Base-by-base conservation (phyloP, 2,329 filamentous ascomycete genomes). In the Alternaria arbusti region DNA sequence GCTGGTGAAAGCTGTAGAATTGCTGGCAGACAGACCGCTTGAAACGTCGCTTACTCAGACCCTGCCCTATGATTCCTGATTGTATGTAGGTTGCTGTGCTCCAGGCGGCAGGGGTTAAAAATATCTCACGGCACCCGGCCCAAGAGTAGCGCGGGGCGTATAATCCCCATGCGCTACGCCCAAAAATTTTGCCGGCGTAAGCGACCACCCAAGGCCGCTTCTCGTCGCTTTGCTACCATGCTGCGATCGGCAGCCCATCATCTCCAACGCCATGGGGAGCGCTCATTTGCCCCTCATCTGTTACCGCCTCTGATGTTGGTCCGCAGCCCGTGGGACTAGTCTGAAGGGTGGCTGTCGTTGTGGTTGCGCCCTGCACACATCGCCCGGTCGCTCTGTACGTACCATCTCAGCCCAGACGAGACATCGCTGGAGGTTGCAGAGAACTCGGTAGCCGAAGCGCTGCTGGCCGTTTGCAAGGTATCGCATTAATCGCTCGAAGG, bases 301-400 rank as follows among this genome's bases (percentile, higher is more conserved):
- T 66, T 64, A 61, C 69, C 65, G 69, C 69, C 66, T 74, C 63
- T 73, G 67, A 70, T 74, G 68, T 68, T 65, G 70, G 72, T 74
- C 75, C 68, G 74, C 72, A 40, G 59, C 58, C 58, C 36, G 61
- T 59, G 30, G 36, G 43, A 49, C 58, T 64, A 56, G 61, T 22
- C 44, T 51, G 26, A 40, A 49, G 23, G 50, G 61, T 63, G 64
- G 59, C 64, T 69, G 54, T 51, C 45, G 54, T 49, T 49, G 59
- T 57, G 22, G 58, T 52, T 28, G 57, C 52, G 55, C 50, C 20
- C 25, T 50, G 44, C 50, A 49, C 32, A 20, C 26, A 54, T 55
- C 46, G 36, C 25, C 30, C 17, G 36, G 28, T 36, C 20, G 45
- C n/a, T 32, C 32, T 45, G 17, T 20, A 26, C 44, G 32, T 57